Percentiles rank a stretch among this genome's conserved stretches.
Conservation (phyloP, 2,329 filamentous ascomycete species). For the Orbilia blumenaviensis region DNA sequence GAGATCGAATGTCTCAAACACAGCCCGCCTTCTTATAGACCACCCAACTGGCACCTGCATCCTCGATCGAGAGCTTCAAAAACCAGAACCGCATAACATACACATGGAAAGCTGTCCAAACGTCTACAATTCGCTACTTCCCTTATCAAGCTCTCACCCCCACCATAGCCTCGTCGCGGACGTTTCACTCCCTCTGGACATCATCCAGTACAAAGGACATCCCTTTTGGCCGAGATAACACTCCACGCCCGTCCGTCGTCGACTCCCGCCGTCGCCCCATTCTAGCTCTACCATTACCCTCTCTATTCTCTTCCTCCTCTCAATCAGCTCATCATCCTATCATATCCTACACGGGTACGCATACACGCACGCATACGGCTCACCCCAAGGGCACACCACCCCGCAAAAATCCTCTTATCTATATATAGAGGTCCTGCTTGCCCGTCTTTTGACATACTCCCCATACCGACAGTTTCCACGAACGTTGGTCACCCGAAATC, state of each 20-base stretch:
- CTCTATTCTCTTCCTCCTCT: no score
- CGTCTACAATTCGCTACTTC: conserved; percentile 28
- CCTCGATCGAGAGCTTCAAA: not conserved
- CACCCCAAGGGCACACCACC: conserved; percentile 14
- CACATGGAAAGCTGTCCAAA: conserved; percentile 52
- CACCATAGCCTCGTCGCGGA: conserved; percentile 45
- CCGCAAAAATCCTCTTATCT: conserved; percentile 4
- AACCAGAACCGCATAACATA: not conserved
- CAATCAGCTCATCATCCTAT: not conserved
- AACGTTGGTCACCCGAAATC: not conserved
- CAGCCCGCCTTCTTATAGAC: not conserved
- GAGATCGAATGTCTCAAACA: conserved; percentile 30
- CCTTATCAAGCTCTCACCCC: conserved; percentile 19
- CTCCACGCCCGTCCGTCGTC: not conserved
- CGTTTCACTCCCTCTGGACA: conserved; percentile 50
- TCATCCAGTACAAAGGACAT: conserved; percentile 53
- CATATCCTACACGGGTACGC: not conserved
- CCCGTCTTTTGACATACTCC: no score
- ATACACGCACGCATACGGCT: no score
- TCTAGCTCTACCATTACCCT: no score
- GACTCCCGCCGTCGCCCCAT: no score
- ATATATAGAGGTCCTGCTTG: conserved; percentile 11
- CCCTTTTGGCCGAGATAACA: conserved; percentile 54
- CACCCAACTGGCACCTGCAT: not conserved
- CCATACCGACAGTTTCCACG: not conserved